phyloP scores from a whole-genome alignment of 2,329 filamentous ascomycete species.

The Thelonectria blattea region DNA sequence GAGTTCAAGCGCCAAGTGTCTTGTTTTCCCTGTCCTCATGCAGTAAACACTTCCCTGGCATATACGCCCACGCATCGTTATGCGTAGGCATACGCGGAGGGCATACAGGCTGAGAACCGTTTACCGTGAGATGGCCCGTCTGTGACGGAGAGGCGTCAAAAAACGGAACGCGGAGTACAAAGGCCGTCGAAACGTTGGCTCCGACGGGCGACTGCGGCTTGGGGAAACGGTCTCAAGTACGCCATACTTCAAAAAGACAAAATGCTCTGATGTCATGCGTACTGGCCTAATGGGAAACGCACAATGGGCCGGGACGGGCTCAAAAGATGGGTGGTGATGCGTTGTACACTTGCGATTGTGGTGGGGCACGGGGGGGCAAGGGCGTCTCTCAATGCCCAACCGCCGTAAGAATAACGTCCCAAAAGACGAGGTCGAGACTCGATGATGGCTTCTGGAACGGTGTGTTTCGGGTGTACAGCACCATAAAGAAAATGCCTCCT shows the following conservation, averaged over 20 bases:
- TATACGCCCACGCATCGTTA: neutral
- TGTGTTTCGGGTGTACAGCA: neutral
- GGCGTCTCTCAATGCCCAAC: slow-evolving; percentile 58
- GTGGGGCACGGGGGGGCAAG: slow-evolving; percentile 49
- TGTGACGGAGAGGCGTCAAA: neutral
- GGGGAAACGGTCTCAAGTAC: neutral
- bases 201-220: neutral
- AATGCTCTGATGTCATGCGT: slow-evolving; percentile 20
- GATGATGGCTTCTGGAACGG: slow-evolving; percentile 5
- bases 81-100: neutral
- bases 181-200: neutral
- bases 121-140: no score
- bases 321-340: slow-evolving; percentile 45
- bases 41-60: no score
- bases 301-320: slow-evolving; percentile 19
- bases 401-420: slow-evolving; percentile 37
- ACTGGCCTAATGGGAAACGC: slow-evolving; percentile 6
- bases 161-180: neutral
- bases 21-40: neutral
- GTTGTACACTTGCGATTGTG: slow-evolving; percentile 53
- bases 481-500: neutral
- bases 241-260: slow-evolving; percentile 7
- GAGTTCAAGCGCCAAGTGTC: neutral
- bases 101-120: no score
- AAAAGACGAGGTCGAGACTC: slow-evolving; percentile 13